Evolutionary conservation across 2,329 filamentous ascomycete genomes (phyloP).

Genomic region (Fusarium sp.): DNA sequence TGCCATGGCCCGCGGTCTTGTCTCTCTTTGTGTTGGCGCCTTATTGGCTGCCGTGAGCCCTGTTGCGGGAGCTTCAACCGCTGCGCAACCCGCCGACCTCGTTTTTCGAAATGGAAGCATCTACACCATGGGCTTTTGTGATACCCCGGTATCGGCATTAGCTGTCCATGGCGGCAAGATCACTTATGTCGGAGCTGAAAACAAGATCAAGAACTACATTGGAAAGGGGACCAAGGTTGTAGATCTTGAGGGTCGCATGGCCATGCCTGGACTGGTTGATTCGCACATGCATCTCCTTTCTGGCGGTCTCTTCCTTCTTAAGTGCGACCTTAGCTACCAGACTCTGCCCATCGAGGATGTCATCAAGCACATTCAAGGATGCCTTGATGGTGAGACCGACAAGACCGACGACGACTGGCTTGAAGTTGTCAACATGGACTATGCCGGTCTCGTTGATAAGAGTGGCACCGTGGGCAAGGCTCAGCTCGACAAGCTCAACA

Average conservation of each 20-base stretch:
- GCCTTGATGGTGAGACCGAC: constrained; percentile 36
- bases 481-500: constrained; percentile 36
- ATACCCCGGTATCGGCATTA: constrained; percentile 30
- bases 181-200: constrained; percentile 35
- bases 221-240: constrained; percentile 41
- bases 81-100: constrained; percentile 29
- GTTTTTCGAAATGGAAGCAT: constrained; percentile 46
- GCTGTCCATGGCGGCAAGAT: constrained; percentile 39
- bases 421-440: constrained; percentile 44
- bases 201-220: constrained; percentile 34
- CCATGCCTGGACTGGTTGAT: constrained; percentile 46
- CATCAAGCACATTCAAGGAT: constrained; percentile 39
- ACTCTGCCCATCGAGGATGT: constrained; percentile 29
- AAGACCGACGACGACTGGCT: constrained; percentile 42
- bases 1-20: constrained; percentile 31
- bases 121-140: constrained; percentile 37
- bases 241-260: constrained; percentile 45
- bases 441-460: constrained; percentile 34
- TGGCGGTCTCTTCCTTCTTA: constrained; percentile 40
- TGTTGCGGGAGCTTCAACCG: not conserved
- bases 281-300: constrained; percentile 45
- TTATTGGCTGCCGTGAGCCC: constrained; percentile 20
- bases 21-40: constrained; percentile 27
- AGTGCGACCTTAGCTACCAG: constrained; percentile 46
- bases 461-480: constrained; percentile 36